Evolutionary conservation across 164 flowering plant genomes (phyloP), one percentile per base, ranked within the genome.

Genomic region (Cinnamomum micranthum): DNA sequence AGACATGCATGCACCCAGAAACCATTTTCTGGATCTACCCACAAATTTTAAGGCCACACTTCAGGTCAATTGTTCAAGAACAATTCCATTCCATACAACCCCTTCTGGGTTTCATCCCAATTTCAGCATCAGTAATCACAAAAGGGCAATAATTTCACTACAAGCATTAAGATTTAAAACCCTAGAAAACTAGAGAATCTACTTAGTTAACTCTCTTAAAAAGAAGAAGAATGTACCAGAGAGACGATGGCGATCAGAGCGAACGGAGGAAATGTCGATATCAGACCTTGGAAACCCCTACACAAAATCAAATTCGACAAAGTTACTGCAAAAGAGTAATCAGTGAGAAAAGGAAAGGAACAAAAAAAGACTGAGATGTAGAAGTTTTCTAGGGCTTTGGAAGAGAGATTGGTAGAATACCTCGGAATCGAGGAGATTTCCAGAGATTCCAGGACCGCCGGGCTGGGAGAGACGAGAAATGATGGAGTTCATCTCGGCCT

Each of bases 271-370:
- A 69, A 95, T 82, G 77, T 95, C 98, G 24, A 95, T 86, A 78
- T 95, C 98, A 0, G 90, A 17, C 66, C 97, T 85, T 70, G 99
- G 99, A 81, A 92, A 93, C 17, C 98, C 98, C 98, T 93, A 72
- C 69, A 64, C 69, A 28, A 31, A 67, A 31, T 31, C 50, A 20
- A 31, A 15, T 41, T 41, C 47, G 0, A 41, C n/a, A 1, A 55
- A 15, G n/a, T 55, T 17, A 15, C n/a, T 17, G n/a, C n/a, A 55
- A 15, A 12, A 55, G 4, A 55, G 17, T 3, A 3, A 55, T 15
- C 20, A 55, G 1, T 55, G 19, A 14, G 60, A 14, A 55, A 15
- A 15, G 20, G 7, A 55, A 55, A 14, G n/a, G 1, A 15, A 55
- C 6, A 17, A 55, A 17, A 55, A 17, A 3, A 55, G 60, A 55